Evolutionary conservation across 352 stramenopile species (phyloP).

Genomic region (Globisporangium paddicum): DNA sequence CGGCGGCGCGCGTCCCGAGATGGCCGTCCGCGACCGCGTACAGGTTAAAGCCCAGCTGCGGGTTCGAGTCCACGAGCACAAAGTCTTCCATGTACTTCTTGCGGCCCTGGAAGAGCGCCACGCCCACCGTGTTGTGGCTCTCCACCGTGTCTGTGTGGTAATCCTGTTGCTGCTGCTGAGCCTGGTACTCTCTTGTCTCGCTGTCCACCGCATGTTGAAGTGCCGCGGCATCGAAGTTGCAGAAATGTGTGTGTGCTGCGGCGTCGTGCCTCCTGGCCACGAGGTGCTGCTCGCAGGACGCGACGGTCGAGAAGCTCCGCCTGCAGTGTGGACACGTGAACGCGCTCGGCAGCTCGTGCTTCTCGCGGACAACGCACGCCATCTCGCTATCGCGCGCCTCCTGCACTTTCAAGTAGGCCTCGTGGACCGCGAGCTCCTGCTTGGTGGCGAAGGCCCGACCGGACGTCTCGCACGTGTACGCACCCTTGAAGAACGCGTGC

Average conservation of each 20-base stretch:
- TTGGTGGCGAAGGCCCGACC: slow-evolving; percentile 60
- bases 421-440: slow-evolving; percentile 51
- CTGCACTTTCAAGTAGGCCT: slow-evolving; percentile 61
- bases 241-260: slow-evolving; percentile 39
- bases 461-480: slow-evolving; percentile 65
- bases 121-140: not conserved
- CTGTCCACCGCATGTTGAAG: slow-evolving; percentile 20
- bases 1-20: slow-evolving; percentile 84
- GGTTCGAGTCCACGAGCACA: slow-evolving; percentile 31
- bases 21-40: slow-evolving; percentile 96
- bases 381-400: slow-evolving; percentile 35
- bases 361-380: slow-evolving; percentile 50
- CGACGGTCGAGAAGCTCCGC: slow-evolving; percentile 56
- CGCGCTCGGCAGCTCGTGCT: slow-evolving; percentile 38
- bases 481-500: slow-evolving; percentile 84
- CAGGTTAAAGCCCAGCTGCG: slow-evolving; percentile 67
- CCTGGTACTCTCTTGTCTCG: slow-evolving; percentile 15
- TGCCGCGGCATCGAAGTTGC: slow-evolving; percentile 34
- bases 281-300: slow-evolving; percentile 55
- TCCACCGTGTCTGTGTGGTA: not conserved
- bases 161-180: not conserved
- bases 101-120: slow-evolving; percentile 86
- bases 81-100: slow-evolving; percentile 93
- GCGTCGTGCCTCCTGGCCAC: slow-evolving; percentile 36
- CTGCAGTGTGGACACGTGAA: slow-evolving; percentile 63